These are phyloP conservation scores for Dendrobium catenatum DNA, from an alignment of 106 monocot genomes.

Conservation along the genomic window DNA sequence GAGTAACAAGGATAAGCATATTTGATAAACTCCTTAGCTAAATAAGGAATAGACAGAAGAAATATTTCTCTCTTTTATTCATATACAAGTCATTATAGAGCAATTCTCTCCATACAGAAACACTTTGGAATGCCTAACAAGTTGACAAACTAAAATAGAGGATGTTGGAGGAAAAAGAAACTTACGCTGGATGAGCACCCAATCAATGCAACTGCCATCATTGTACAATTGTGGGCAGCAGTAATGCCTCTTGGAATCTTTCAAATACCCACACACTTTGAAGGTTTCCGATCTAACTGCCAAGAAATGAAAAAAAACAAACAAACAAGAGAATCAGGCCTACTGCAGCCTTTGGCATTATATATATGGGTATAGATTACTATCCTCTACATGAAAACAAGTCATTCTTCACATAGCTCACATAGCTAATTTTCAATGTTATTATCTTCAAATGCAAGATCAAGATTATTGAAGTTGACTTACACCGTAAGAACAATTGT, in stretches of 20 bases:
- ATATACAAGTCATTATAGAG: too few relatives aligned
- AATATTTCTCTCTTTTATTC: too few relatives aligned
- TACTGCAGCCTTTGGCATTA: not conserved
- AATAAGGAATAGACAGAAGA: too few relatives aligned
- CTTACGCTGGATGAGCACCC: constrained; percentile 95
- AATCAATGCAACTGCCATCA: constrained; percentile 96
- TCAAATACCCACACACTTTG: constrained; percentile 97
- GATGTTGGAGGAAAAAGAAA: constrained; percentile 1
- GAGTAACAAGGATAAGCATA: too few relatives aligned
- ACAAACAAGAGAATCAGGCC: not conserved
- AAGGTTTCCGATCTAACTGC: constrained; percentile 91
- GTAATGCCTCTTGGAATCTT: constrained; percentile 89
- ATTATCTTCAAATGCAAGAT: too few relatives aligned
- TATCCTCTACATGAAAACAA: too few relatives aligned
- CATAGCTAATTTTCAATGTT: too few relatives aligned
- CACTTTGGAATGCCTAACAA: not conserved
- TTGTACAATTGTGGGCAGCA: constrained; percentile 98
- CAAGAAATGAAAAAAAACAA: not conserved
- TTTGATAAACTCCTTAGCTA: too few relatives aligned
- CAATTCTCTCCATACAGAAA: too few relatives aligned
- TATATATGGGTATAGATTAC: not conserved
- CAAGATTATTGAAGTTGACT: too few relatives aligned
- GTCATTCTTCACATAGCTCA: too few relatives aligned
- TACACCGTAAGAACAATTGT: too few relatives aligned
- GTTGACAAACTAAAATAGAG: not conserved